Base-by-base conservation (phyloP, 2,329 filamentous ascomycete genomes). In the Xylariaceae sp. region DNA sequence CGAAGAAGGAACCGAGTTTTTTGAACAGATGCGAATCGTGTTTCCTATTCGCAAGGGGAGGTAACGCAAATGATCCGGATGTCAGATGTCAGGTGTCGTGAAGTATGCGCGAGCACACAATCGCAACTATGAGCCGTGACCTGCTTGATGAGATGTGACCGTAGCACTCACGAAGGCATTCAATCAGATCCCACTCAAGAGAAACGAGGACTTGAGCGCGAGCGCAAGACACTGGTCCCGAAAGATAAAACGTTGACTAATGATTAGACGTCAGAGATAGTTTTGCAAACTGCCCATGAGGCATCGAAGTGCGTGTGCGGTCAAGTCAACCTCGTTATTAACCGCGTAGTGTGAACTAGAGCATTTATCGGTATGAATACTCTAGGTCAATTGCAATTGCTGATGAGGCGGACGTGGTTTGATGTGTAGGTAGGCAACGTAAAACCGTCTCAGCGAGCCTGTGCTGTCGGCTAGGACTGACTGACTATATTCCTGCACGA, bases 181-280 rank as follows among this genome's bases (percentile, higher is more conserved):
- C 58, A 54, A 51, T 56, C 57, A 50, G 50, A 40, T 43, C 27
- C 34, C 29, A 5, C 40, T 34, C 47, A 55, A 47, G 53, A 59
- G 47, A 9, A 49, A 37, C 48, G 30, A 40, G 31, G n/a, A 4
- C 26, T 50, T 54, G 29, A 11, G 35, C 4, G 8, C 19, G 19
- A 45, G 48, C 50, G 46, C 39, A 32, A 49, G 49, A 45, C 47
- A 50, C 47, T 58, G 59, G 60, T 60, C 60, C 59, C 56, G 62
- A 60, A 57, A 59, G 60, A 59, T 55, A 56, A 60, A 57, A 59
- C 59, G 59, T 55, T 55, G 54, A 52, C 52, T 47, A 63, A 31
- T 68, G 71, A 74, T 73, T 72, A 76, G 73, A 77, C 74, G 72
- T 71, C 71, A 67, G 70, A 73, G 67, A 62, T 55, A 51, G 74